Base-by-base conservation (phyloP, 805 yeast species). In the Lachancea meyersii region DNA sequence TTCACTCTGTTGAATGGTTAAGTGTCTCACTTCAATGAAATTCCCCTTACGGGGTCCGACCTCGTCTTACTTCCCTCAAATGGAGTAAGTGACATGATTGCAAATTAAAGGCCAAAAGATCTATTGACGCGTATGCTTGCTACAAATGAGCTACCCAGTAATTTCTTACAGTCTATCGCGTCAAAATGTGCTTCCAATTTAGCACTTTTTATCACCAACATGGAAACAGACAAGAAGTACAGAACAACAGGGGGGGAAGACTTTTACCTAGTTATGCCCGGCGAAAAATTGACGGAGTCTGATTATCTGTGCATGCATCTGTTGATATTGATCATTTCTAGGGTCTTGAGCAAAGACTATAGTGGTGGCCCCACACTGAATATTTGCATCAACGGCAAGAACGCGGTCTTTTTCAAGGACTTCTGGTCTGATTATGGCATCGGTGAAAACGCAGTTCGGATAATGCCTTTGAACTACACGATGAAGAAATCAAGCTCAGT, bases 1-100 rank as follows among this genome's bases (percentile, higher is more conserved):
- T 58, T 60, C 34, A 57, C 64, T 2, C 54, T 64, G 3, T 42
- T 53, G 8, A 48, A 55, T 28, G 65, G 60, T 35, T 58, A 59
- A 36, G 61, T 59, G 2, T 35, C 48, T 1, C 55, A 56, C 40
- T 49, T 61, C 10, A 34, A 39, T 2, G 47, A 57, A 1, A 38
- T 55, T 28, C 38, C 50, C 11, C 23, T 43, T 16, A 40, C 47
- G 17, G 39, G 5, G 24, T 61, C 5, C 57, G 28, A 26, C 13
- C 13, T 26, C 28, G 4, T 26, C 5, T 14, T 26, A 5, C 13
- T 26, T 10, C 28, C 65, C 1, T 27, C 60, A 7, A 57, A 54
- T 23, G 64, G 64, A 11, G 54, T 53, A 5, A 49, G 51, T 40
- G 57, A 55, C 13, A 4, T 10, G 24, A 38, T 31, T 7, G 14